A percentile compares a stretch with the other conserved stretches of the same genome.
These are phyloP conservation scores for Chlorella ohadii DNA, from an alignment of 139 green algal species.

Conservation along the genomic window DNA sequence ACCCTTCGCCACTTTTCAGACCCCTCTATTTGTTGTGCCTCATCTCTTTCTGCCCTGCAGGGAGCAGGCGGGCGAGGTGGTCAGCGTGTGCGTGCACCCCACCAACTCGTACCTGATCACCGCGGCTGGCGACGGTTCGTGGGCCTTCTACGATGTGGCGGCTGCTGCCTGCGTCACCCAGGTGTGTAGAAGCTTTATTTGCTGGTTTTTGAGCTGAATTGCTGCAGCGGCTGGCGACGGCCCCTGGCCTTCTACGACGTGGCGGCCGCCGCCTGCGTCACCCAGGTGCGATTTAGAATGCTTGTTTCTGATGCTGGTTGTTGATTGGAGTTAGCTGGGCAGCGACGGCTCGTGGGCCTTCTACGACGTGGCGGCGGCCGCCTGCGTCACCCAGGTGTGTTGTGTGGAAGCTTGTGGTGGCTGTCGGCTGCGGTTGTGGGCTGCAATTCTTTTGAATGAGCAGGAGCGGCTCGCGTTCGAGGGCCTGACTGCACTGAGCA, in stretches of 20 bases:
- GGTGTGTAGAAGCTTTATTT: no score
- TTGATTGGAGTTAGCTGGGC: no score
- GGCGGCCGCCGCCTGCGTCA: constrained; percentile 66
- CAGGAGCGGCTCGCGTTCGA: no score
- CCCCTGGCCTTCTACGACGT: constrained; percentile 91
- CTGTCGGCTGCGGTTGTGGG: no score
- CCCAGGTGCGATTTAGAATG: constrained; percentile 72
- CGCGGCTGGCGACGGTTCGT: constrained; percentile 79
- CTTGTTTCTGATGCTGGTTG: background rate
- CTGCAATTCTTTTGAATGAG: no score
- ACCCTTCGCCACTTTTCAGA: no score
- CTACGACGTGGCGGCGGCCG: constrained; percentile 75
- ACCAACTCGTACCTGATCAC: constrained; percentile 87
- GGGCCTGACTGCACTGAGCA: no score
- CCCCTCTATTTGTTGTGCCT: background rate
- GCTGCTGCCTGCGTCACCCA: constrained; percentile 74
- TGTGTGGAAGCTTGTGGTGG: no score
- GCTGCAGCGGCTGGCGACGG: constrained; percentile 58
- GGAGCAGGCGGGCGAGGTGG: constrained; percentile 47
- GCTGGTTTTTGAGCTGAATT: background rate
- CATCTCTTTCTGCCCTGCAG: background rate
- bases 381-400: constrained; percentile 80
- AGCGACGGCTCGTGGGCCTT: constrained; percentile 87
- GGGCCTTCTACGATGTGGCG: constrained; percentile 87
- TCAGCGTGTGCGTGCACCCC: constrained; percentile 79